Percentiles rank a stretch among this genome's conserved stretches.
Conservation (phyloP, 805 yeast genomes). For the Diddensiella caesifluorescens region DNA sequence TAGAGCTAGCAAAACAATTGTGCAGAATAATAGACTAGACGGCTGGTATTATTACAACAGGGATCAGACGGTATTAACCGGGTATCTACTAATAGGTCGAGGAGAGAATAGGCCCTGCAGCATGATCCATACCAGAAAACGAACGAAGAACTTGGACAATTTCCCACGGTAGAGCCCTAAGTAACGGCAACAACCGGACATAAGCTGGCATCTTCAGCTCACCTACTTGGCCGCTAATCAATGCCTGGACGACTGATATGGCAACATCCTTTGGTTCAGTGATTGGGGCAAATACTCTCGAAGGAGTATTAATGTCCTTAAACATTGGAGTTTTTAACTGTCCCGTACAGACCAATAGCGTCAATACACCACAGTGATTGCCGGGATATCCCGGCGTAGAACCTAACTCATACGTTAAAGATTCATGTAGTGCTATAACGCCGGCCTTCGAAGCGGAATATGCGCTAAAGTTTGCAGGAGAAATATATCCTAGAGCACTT, state of each 20-base stretch:
- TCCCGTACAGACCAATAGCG: conserved; percentile 81
- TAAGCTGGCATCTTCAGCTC: conserved; percentile 72
- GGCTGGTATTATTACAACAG: no score
- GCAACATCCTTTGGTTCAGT: conserved; percentile 68
- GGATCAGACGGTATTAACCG: no score
- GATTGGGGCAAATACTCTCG: conserved; percentile 73
- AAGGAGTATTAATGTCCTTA: conserved; percentile 66
- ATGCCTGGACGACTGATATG: conserved; percentile 45
- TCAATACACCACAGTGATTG: conserved; percentile 36
- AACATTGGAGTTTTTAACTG: conserved; percentile 77
- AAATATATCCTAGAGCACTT: conserved; percentile 76
- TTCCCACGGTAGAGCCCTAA: conserved; percentile 72
- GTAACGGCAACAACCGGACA: conserved; percentile 64
- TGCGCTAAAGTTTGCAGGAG: conserved; percentile 72
- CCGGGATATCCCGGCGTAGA: conserved; percentile 19
- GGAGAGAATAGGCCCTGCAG: conserved; percentile 2
- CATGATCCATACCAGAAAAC: conserved; percentile 62
- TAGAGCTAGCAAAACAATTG: no score
- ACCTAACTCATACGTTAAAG: conserved; percentile 65
- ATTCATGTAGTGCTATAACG: conserved; percentile 75
- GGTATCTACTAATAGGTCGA: no score
- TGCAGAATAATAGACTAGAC: no score
- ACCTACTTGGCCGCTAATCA: conserved; percentile 59
- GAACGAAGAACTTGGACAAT: conserved; percentile 49
- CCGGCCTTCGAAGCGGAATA: conserved; percentile 94